These are phyloP conservation scores for Alternaria dauci DNA, from an alignment of 2,329 filamentous ascomycete species.

Conservation along the genomic window DNA sequence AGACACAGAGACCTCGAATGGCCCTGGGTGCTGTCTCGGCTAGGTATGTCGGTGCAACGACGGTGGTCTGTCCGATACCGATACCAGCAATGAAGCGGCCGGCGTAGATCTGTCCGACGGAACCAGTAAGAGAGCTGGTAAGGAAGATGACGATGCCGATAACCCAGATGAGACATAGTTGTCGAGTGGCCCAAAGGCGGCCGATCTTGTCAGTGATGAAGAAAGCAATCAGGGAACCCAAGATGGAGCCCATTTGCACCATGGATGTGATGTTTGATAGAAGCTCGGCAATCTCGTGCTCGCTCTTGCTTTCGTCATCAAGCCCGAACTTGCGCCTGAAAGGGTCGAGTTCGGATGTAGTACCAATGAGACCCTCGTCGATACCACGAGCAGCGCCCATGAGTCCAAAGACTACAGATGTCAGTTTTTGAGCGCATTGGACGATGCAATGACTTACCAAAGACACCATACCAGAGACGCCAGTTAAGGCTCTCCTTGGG, in stretches of 20 bases:
- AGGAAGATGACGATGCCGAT: slow-evolving; percentile 54
- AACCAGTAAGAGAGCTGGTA: slow-evolving; percentile 46
- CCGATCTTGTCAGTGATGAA: slow-evolving; percentile 58
- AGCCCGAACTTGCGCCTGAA: slow-evolving; percentile 51
- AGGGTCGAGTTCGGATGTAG: slow-evolving; percentile 60
- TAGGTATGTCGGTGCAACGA: slow-evolving; percentile 75
- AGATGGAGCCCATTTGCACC: slow-evolving; percentile 81
- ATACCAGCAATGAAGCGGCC: slow-evolving; percentile 72
- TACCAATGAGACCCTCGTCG: slow-evolving; percentile 82
- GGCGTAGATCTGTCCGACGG: slow-evolving; percentile 64
- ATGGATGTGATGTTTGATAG: slow-evolving; percentile 76
- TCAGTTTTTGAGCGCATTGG: slow-evolving; percentile 14
- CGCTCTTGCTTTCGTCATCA: slow-evolving; percentile 37
- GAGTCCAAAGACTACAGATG: slow-evolving; percentile 65
- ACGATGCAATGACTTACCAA: slow-evolving; percentile 50
- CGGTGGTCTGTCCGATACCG: slow-evolving; percentile 72
- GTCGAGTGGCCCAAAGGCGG: slow-evolving; percentile 55
- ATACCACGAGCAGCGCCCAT: slow-evolving; percentile 79
- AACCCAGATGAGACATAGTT: slow-evolving; percentile 54
- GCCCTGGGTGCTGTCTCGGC: slow-evolving; percentile 75
- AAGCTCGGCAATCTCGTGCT: slow-evolving; percentile 45
- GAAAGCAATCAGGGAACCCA: slow-evolving; percentile 70
- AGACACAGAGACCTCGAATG: slow-evolving; percentile 76
- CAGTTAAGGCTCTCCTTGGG: slow-evolving; percentile 78
- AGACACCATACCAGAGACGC: slow-evolving; percentile 78